Base-by-base conservation (phyloP, 1,284 basidiomycete species). In the Porogramme epimiltina region DNA sequence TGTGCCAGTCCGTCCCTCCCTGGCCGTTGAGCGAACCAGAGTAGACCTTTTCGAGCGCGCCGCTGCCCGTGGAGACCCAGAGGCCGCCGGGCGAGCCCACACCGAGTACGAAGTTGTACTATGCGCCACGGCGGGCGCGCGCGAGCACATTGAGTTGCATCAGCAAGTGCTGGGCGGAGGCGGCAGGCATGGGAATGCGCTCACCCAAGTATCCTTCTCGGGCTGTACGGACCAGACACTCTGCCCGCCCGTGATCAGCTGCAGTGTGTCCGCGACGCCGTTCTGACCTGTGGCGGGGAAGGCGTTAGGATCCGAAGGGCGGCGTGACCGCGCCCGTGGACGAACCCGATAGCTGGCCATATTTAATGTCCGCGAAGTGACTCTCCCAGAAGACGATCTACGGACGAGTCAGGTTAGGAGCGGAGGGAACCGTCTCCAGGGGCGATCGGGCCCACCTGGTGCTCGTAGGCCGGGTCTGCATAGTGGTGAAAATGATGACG, bases 101-200 rank as follows among this genome's bases (percentile, higher is more conserved):
- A 45, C 60, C 62, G 15, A 65, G 56, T 28, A 65, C 62, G 45
- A 65, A 65, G 52, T 63, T 65, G 48, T 63, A 65, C 63, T 64
- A 22, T 3, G 24, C 24, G 19, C 2, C 13, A 8, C n/a, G n/a
- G n/a, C n/a, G n/a, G n/a, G n/a, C n/a, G n/a, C n/a, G n/a, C n/a
- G n/a, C n/a, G n/a, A n/a, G n/a, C n/a, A n/a, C n/a, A n/a, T n/a
- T n/a, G n/a, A n/a, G n/a, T n/a, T n/a, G n/a, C n/a, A n/a, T n/a
- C n/a, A n/a, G n/a, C n/a, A n/a, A n/a, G n/a, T n/a, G n/a, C n/a
- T n/a, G n/a, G n/a, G n/a, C n/a, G n/a, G n/a, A n/a, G n/a, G n/a
- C n/a, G n/a, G n/a, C n/a, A n/a, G n/a, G 28, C 9, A 31, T 31
- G 28, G 15, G 28, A 31, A 15, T 18, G 5, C 18, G 47, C 63